These are phyloP conservation scores for Pezizomycotina sp. DNA, from an alignment of 2,329 filamentous ascomycete species.

Conservation along the genomic window DNA sequence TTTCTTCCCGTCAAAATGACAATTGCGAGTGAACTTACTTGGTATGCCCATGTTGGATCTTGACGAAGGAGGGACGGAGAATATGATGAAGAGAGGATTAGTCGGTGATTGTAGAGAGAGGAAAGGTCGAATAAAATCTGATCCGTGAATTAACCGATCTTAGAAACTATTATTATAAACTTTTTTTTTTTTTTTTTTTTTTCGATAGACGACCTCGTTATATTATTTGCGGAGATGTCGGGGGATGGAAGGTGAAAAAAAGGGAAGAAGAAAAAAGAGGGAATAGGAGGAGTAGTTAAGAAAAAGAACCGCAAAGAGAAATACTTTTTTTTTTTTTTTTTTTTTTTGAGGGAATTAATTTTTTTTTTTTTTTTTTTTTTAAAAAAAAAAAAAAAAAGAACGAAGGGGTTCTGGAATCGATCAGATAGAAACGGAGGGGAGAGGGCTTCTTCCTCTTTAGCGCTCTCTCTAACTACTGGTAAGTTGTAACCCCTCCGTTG, in stretches of 20 bases:
- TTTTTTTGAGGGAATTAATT: neutral
- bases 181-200: too few species aligned
- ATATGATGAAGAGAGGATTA: constrained; percentile 39
- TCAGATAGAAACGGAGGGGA: constrained; percentile 1
- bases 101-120: constrained; percentile 3
- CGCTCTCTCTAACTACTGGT: constrained; percentile 5
- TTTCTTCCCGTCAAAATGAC: too few species aligned
- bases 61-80: constrained; percentile 62
- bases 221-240: neutral
- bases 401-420: constrained; percentile 1
- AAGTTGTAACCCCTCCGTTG: constrained; percentile 1
- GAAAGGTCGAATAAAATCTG: neutral
- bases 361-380: neutral
- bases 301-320: constrained; percentile 8
- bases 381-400: neutral
- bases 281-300: constrained; percentile 5
- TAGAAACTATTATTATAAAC: neutral
- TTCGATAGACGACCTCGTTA: neutral
- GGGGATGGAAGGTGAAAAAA: constrained; percentile 5
- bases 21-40: too few species aligned
- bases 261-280: constrained; percentile 7
- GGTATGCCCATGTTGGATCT: too few species aligned
- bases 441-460: constrained; percentile 1
- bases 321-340: constrained; percentile 2
- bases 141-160: neutral